A percentile compares a stretch with the other conserved stretches of the same genome.
These are phyloP conservation scores for Elaeis guineensis DNA, from an alignment of 176 grass and related monocot genomes.

Conservation along the genomic window DNA sequence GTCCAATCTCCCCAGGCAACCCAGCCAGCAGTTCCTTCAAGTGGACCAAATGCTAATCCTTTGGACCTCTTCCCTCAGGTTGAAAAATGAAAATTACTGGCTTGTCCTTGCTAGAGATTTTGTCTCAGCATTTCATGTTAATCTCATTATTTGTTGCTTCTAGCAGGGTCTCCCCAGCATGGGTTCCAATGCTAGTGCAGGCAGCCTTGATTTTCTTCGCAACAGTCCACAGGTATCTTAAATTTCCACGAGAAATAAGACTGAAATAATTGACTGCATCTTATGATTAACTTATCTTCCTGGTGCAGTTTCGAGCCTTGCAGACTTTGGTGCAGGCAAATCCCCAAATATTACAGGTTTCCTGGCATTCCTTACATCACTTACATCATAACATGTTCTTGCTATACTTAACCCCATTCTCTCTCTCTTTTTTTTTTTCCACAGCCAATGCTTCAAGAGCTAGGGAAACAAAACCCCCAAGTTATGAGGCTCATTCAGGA, in stretches of 20 bases:
- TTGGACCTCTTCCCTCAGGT: slow-evolving; percentile 91
- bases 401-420: not conserved
- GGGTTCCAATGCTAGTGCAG: slow-evolving; percentile 23
- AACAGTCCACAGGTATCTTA: slow-evolving; percentile 62
- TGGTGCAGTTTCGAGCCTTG: slow-evolving; percentile 66
- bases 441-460: slow-evolving; percentile 99
- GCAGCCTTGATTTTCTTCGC: slow-evolving; percentile 63
- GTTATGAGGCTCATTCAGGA: slow-evolving; percentile 88
- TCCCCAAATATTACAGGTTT: slow-evolving; percentile 93
- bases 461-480: slow-evolving; percentile 96
- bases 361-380: slow-evolving; percentile 2
- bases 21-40: slow-evolving; percentile 46
- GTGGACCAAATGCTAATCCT: slow-evolving; percentile 81
- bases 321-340: slow-evolving; percentile 76
- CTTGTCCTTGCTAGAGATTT: no score
- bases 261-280: slow-evolving; percentile 9
- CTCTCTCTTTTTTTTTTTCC: slow-evolving; percentile 9
- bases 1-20: slow-evolving; percentile 24
- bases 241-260: not conserved
- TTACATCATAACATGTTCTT: slow-evolving; percentile 3
- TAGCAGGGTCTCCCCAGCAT: slow-evolving; percentile 51
- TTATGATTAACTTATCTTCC: slow-evolving; percentile 8
- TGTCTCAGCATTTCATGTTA: not conserved
- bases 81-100: not conserved
- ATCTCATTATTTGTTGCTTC: slow-evolving; percentile 7